Base-by-base conservation (phyloP, 2,329 filamentous ascomycete species). In the Colletotrichum salicis region DNA sequence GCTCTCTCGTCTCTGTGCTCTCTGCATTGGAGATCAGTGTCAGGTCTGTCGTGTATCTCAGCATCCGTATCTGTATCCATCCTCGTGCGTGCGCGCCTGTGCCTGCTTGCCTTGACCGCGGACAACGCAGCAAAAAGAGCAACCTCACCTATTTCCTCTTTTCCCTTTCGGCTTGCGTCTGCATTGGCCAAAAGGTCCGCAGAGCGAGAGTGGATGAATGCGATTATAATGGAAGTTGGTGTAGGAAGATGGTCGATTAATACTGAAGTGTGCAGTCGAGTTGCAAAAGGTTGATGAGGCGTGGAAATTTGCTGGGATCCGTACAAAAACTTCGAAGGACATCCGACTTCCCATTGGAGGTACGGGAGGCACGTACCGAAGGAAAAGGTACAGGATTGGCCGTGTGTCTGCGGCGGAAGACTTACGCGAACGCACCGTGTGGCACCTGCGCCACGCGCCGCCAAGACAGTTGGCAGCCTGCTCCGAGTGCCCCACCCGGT, bases 381-480 rank as follows among this genome's bases (percentile, higher is more conserved):
- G 33, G 27, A 1, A 19, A 31, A 35, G 29, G n/a, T 52, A 62
- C 29, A n/a, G 35, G 4, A 33, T 7, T 24, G 29, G 59, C 59
- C 59, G 24, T 35, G 31, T 48, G 59, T 61, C 31, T 41, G 45
- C 35, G 61, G 54, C 68, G 69, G 69, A 71, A 64, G 41, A 27
- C 41, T 71, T 69, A 69, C 65, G 69, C 69, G 69, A 71, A 60
- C 31, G 54, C 65, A 60, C 59, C 60, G 69, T 71, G 64, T 71
- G 69, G 69, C 69, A 69, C 54, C 7, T 60, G 59, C 69, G 69
- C 69, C 69, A 64, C 60, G 69, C 64, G 65, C 65, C 29, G 69
- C 69, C 65, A 71, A 69, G 69, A 69, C 59, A 69, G 33, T 37
- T 70, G 62, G 67, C 67, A 70, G 67, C 37, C 67, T 6, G 35